Percentiles rank a stretch among this genome's conserved stretches.
These are phyloP conservation scores for Emericellopsis terricola DNA, from an alignment of 495 filamentous ascomycete genomes.

Conservation along the genomic window DNA sequence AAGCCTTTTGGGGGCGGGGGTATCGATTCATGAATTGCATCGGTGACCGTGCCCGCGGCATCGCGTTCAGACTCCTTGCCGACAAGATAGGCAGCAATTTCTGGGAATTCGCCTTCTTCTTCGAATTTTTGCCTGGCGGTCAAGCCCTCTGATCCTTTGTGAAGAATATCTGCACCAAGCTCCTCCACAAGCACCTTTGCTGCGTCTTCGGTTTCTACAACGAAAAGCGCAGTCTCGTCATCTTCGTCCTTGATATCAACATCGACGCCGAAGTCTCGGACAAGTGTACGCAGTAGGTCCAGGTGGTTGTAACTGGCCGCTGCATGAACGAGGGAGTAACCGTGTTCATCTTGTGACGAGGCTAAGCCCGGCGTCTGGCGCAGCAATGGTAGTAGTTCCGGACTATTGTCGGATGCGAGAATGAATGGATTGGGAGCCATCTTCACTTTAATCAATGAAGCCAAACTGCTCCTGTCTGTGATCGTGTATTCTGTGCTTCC, in stretches of 20 bases:
- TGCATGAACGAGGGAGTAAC: conserved; percentile 86
- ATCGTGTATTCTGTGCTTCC: too few species aligned
- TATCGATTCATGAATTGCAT: conserved; percentile 6
- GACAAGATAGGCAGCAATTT: conserved; percentile 49
- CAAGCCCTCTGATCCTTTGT: conserved; percentile 43
- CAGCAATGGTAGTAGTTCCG: conserved; percentile 46
- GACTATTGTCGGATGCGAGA: conserved; percentile 58
- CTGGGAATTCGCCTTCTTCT: conserved; percentile 48
- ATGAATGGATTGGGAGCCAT: conserved; percentile 54
- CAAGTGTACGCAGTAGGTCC: conserved; percentile 57
- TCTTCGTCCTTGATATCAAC: conserved; percentile 75
- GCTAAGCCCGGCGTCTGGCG: conserved; percentile 47
- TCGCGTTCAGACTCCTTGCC: conserved; percentile 4
- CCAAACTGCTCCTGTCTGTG: not conserved
- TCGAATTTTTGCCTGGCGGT: conserved; percentile 57
- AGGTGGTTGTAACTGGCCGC: conserved; percentile 79
- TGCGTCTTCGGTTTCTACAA: conserved; percentile 55
- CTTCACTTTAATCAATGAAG: too few species aligned
- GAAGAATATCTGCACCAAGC: conserved; percentile 45
- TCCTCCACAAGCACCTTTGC: conserved; percentile 69
- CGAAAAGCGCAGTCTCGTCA: conserved; percentile 80
- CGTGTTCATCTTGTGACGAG: conserved; percentile 55
- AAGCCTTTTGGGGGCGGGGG: conserved; percentile 49
- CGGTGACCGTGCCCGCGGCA: conserved; percentile 18
- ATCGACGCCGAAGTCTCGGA: conserved; percentile 59